Conservation (phyloP, 495 filamentous ascomycete genomes). For the Penicillium nucicola region DNA sequence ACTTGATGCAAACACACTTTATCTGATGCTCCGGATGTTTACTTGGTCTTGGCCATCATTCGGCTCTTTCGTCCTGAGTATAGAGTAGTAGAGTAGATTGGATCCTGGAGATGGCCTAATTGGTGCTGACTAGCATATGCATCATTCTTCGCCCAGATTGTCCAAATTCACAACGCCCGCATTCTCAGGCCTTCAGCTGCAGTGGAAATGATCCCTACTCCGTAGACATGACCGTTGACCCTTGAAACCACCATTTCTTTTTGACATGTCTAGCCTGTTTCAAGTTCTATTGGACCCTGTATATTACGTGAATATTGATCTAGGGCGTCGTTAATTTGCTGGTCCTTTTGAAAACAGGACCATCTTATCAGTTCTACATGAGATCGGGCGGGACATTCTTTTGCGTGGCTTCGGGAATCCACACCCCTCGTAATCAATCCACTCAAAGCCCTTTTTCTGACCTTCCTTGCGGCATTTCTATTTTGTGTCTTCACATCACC, state of each 20-base stretch:
- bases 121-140: neutral
- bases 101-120: no score
- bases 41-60: no score
- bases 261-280: constrained; percentile 4
- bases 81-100: no score
- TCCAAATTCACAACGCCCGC: neutral
- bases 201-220: neutral
- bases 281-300: neutral
- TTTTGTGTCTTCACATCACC: constrained; percentile 1
- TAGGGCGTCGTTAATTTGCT: neutral
- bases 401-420: constrained; percentile 14
- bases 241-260: constrained; percentile 1
- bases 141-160: neutral
- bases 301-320: neutral
- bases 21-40: constrained; percentile 4
- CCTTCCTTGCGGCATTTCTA: constrained; percentile 11
- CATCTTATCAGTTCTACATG: constrained; percentile 8
- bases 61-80: no score
- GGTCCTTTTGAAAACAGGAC: neutral
- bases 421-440: constrained; percentile 17
- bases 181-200: neutral
- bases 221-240: neutral
- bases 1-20: constrained; percentile 20
- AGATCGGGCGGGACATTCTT: constrained; percentile 13
- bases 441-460: constrained; percentile 9